Conservation (phyloP, 1,284 basidiomycete species). For the Nidula niveotomentosa region DNA sequence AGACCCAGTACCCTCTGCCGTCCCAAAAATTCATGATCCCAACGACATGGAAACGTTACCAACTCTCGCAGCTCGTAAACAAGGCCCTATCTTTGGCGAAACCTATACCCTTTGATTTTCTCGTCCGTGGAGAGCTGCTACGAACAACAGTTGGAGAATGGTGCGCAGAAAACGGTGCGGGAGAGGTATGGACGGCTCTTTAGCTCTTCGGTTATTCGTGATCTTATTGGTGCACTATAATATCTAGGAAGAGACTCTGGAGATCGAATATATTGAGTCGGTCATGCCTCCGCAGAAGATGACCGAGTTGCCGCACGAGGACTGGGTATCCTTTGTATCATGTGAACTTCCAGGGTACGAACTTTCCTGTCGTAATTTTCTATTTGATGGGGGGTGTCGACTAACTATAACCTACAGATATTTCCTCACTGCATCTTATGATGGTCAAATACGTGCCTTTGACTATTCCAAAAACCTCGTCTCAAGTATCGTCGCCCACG, state of each 20-base stretch:
- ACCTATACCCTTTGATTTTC: slow-evolving; percentile 93
- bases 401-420: slow-evolving; percentile 33
- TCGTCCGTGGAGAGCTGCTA: slow-evolving; percentile 83
- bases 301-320: slow-evolving; percentile 83
- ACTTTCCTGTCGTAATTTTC: slow-evolving; percentile 20
- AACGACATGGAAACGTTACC: slow-evolving; percentile 87
- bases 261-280: slow-evolving; percentile 94
- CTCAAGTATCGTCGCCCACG: slow-evolving; percentile 51
- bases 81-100: slow-evolving; percentile 80
- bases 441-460: slow-evolving; percentile 75
- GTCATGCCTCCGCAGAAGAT: slow-evolving; percentile 88
- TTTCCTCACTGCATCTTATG: slow-evolving; percentile 81
- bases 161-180: slow-evolving; percentile 70
- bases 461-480: slow-evolving; percentile 64
- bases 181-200: slow-evolving; percentile 48
- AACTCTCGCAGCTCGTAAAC: slow-evolving; percentile 98
- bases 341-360: slow-evolving; percentile 64
- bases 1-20: slow-evolving; percentile 81
- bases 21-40: slow-evolving; percentile 95
- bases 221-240: slow-evolving; percentile 4
- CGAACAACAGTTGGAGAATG: slow-evolving; percentile 77
- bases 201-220: background rate
- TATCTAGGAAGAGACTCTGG: slow-evolving; percentile 80
- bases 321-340: slow-evolving; percentile 91
- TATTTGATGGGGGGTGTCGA: background rate